Evolutionary conservation across 345 rosid genomes (phyloP).

Genomic region (Hypericum perforatum): DNA sequence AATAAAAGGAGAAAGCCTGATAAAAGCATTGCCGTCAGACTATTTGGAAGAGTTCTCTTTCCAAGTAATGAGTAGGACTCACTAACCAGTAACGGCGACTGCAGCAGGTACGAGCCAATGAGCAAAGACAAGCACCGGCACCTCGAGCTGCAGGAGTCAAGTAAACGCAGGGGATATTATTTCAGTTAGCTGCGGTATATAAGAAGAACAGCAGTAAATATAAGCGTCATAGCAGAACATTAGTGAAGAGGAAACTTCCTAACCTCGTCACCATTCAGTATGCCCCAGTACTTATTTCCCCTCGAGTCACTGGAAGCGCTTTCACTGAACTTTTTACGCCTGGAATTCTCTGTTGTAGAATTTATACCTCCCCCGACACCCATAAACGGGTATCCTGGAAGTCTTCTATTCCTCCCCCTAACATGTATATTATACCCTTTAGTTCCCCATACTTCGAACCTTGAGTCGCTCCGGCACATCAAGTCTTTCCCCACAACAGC

Average conservation of each 20-base stretch:
- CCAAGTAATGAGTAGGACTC: background rate
- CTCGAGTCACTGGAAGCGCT: slow-evolving; percentile 30
- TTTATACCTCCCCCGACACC: slow-evolving; percentile 56
- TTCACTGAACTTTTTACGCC: slow-evolving; percentile 26
- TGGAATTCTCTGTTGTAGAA: slow-evolving; percentile 26
- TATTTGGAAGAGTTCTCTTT: background rate
- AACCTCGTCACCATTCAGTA: slow-evolving; percentile 72
- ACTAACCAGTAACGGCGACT: slow-evolving; percentile 55
- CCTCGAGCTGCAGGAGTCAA: slow-evolving; percentile 50
- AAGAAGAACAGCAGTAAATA: background rate
- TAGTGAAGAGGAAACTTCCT: slow-evolving; percentile 7
- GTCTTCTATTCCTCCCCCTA: slow-evolving; percentile 58
- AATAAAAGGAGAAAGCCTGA: slow-evolving; percentile 51
- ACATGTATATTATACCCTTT: slow-evolving; percentile 70
- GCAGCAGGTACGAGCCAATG: slow-evolving; percentile 75
- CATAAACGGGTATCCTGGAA: slow-evolving; percentile 57
- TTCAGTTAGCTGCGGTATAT: slow-evolving; percentile 4
- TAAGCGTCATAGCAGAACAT: background rate
- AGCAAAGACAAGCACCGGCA: slow-evolving; percentile 54
- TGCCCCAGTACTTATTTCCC: slow-evolving; percentile 47
- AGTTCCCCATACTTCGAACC: slow-evolving; percentile 92
- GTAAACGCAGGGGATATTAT: background rate
- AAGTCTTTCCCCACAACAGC: slow-evolving; percentile 67
- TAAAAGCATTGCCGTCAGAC: slow-evolving; percentile 9
- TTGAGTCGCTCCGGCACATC: slow-evolving; percentile 65